phyloP scores from a whole-genome alignment of 1,284 basidiomycete species.

The Fistulinella staudtii region DNA sequence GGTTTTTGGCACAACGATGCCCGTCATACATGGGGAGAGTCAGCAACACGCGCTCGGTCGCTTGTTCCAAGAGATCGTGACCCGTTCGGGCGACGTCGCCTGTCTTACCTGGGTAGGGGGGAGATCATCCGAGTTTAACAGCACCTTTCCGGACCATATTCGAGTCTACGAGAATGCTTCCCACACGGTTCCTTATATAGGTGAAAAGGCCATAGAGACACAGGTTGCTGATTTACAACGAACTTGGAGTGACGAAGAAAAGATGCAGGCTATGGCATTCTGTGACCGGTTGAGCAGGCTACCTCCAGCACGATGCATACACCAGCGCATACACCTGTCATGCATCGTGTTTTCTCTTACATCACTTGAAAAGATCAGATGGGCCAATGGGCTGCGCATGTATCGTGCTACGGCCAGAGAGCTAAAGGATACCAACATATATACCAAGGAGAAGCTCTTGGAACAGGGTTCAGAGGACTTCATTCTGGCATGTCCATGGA shows the following conservation, averaged over 20 bases:
- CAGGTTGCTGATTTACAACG: background rate
- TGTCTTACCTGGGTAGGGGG: slow-evolving; percentile 21
- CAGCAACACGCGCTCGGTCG: slow-evolving; percentile 21
- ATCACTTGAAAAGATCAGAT: background rate
- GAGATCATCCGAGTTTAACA: slow-evolving; percentile 26
- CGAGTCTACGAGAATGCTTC: slow-evolving; percentile 10
- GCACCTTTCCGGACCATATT: slow-evolving; percentile 21
- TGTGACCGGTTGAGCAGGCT: background rate
- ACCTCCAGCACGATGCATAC: background rate
- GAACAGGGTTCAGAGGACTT: slow-evolving; percentile 2
- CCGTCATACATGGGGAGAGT: slow-evolving; percentile 19
- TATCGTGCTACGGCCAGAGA: slow-evolving; percentile 3
- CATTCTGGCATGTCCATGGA: slow-evolving; percentile 20
- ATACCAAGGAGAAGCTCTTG: background rate
- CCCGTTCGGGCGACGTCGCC: slow-evolving; percentile 4
- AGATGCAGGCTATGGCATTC: background rate
- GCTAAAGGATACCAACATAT: background rate
- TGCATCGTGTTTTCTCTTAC: background rate
- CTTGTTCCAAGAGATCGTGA: slow-evolving; percentile 19
- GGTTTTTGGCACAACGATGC: slow-evolving; percentile 19
- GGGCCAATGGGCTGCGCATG: background rate
- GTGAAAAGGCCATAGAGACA: slow-evolving; percentile 5
- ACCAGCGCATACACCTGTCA: background rate
- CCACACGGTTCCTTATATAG: slow-evolving; percentile 5
- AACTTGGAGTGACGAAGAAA: slow-evolving; percentile 1